These are phyloP conservation scores for Stephanodiscus minutulus DNA, from an alignment of 108 stramenopile genomes.

Conservation along the genomic window DNA sequence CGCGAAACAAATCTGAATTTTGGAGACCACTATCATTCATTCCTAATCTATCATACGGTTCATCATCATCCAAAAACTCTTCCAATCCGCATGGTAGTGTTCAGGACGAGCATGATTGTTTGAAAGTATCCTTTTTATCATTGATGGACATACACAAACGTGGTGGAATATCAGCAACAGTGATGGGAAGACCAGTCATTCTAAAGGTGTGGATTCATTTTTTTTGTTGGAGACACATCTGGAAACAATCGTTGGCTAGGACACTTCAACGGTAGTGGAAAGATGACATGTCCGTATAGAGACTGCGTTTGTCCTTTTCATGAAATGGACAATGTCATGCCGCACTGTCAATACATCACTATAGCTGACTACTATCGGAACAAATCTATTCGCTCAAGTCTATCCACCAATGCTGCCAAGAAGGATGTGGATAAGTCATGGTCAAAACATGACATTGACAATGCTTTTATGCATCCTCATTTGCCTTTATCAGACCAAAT, in stretches of 20 bases:
- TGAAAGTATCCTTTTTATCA: neutral
- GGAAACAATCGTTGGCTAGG: slow-evolving; percentile 6
- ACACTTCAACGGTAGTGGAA: neutral
- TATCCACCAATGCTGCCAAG: too few species aligned
- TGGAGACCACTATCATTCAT: slow-evolving; percentile 3
- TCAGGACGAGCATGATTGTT: neutral
- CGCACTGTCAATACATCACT: too few species aligned
- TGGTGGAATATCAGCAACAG: neutral
- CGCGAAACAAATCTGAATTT: neutral
- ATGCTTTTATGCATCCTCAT: too few species aligned
- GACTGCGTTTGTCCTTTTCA: too few species aligned
- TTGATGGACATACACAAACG: neutral
- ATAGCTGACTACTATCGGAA: too few species aligned
- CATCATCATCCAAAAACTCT: neutral
- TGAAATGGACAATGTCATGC: too few species aligned
- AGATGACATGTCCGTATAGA: too few species aligned
- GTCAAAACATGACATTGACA: too few species aligned
- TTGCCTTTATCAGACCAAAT: neutral
- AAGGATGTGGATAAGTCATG: too few species aligned
- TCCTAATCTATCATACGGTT: neutral
- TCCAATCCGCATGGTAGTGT: neutral
- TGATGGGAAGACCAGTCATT: neutral
- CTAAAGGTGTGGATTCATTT: slow-evolving; percentile 6
- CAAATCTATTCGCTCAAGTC: too few species aligned
- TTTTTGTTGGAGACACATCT: neutral